Conservation (phyloP, 139 green algal genomes). For the Gonium pectorale region DNA sequence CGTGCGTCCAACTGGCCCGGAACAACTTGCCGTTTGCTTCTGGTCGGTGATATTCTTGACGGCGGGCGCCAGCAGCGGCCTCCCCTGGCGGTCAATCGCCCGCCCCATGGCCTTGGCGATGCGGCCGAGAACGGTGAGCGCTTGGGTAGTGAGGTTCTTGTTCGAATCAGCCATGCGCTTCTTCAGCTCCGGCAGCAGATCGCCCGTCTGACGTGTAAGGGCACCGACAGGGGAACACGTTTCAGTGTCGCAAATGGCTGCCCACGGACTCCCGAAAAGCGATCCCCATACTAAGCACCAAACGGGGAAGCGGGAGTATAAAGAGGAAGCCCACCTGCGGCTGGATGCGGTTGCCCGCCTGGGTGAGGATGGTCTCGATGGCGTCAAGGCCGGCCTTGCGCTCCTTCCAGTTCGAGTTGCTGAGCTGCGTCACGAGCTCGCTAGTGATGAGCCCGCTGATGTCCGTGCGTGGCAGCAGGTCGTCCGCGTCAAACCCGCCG, state of each 20-base stretch:
- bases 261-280: too few relatives aligned
- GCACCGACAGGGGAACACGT: too few relatives aligned
- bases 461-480: conserved; percentile 83
- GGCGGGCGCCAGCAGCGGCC: conserved; percentile 68
- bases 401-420: conserved; percentile 92
- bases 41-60: conserved; percentile 89
- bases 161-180: conserved; percentile 91
- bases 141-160: conserved; percentile 85
- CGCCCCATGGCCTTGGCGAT: conserved; percentile 87
- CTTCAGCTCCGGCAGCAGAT: conserved; percentile 90
- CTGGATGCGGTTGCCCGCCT: conserved; percentile 69
- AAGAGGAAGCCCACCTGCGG: conserved; percentile 56
- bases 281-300: too few relatives aligned
- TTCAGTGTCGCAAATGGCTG: too few relatives aligned
- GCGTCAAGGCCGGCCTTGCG: conserved; percentile 88
- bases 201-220: conserved; percentile 79
- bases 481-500: conserved; percentile 64
- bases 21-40: conserved; percentile 84
- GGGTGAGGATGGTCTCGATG: conserved; percentile 78
- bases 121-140: conserved; percentile 79
- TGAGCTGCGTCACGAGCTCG: conserved; percentile 57
- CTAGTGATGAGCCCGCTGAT: conserved; percentile 78
- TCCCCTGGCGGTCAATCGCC: conserved; percentile 71
- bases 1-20: too few relatives aligned
- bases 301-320: too few relatives aligned